These are phyloP conservation scores for Rhynchosporium secalis DNA, from an alignment of 2,329 filamentous ascomycete genomes.

Conservation along the genomic window DNA sequence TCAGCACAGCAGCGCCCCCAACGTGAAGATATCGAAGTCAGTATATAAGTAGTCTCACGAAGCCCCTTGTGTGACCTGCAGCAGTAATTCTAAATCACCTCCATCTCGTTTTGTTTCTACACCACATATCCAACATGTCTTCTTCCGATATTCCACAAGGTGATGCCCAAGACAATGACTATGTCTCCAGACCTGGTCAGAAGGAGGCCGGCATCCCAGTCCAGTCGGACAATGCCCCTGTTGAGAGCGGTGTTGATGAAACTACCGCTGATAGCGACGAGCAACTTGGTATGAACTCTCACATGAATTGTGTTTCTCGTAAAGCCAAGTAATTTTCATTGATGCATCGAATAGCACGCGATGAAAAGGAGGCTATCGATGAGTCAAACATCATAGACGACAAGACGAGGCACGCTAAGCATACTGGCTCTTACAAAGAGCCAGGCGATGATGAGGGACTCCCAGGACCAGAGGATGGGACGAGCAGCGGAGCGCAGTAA, in stretches of 20 bases:
- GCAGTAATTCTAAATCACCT: background rate
- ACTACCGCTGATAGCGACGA: constrained; percentile 40
- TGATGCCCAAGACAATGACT: constrained; percentile 36
- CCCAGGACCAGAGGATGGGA: constrained; percentile 26
- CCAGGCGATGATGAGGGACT: constrained; percentile 37
- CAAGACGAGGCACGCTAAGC: constrained; percentile 36
- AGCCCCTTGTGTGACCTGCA: too few relatives aligned
- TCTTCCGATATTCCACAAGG: constrained; percentile 29
- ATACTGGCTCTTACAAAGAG: constrained; percentile 34
- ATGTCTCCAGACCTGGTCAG: constrained; percentile 42
- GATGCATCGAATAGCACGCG: constrained; percentile 28
- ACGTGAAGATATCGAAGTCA: too few relatives aligned
- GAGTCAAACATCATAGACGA: constrained; percentile 38
- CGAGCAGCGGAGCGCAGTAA: constrained; percentile 10
- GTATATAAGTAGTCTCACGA: constrained; percentile 3
- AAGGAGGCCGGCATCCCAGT: constrained; percentile 38
- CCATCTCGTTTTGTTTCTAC: too few relatives aligned
- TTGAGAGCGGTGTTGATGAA: constrained; percentile 41
- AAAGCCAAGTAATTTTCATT: background rate
- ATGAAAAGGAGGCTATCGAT: constrained; percentile 41
- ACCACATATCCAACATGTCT: constrained; percentile 1
- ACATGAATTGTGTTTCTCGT: background rate
- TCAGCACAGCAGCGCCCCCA: background rate
- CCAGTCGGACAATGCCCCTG: constrained; percentile 37
- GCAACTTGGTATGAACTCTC: constrained; percentile 39